A percentile compares a stretch with the other conserved stretches of the same genome.
Evolutionary conservation across 352 stramenopile species (phyloP).

Genomic region (Pythium volutum): DNA sequence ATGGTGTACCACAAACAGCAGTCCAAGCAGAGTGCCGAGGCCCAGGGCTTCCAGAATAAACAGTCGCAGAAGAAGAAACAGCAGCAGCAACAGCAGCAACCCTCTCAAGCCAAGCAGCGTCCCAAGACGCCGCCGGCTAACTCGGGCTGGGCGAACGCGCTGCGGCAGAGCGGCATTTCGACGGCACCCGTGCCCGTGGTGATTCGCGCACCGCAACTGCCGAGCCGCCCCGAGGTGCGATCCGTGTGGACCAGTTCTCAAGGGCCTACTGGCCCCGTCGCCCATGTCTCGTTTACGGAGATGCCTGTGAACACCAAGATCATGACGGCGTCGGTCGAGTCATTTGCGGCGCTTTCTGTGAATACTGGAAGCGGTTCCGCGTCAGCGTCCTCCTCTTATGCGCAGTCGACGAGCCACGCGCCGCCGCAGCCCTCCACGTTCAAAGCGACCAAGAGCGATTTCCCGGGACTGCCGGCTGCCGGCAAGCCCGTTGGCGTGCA

Average conservation of each 20-base stretch:
- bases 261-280: conserved; percentile 5
- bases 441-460: conserved; percentile 65
- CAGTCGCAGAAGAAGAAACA: conserved; percentile 32
- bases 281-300: conserved; percentile 21
- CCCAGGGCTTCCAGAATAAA: conserved; percentile 49
- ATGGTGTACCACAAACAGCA: conserved; percentile 58
- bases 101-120: conserved; percentile 20
- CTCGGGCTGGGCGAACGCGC: conserved; percentile 67
- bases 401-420: conserved; percentile 31
- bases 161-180: conserved; percentile 62
- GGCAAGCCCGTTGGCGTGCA: conserved; percentile 58
- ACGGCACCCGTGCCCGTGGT: conserved; percentile 16
- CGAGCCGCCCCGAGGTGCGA: conserved; percentile 14
- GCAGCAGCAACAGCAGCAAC: conserved; percentile 30
- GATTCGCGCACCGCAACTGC: conserved; percentile 20
- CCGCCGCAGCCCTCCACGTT: conserved; percentile 32
- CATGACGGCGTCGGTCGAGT: conserved; percentile 47
- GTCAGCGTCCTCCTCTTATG: conserved; percentile 39
- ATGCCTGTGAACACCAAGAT: conserved; percentile 55
- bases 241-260: conserved; percentile 24
- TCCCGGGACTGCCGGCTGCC: conserved; percentile 67
- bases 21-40: conserved; percentile 34
- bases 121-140: conserved; percentile 36
- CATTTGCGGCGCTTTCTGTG: conserved; percentile 47
- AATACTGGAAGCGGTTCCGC: conserved; percentile 14